Base-by-base conservation (phyloP, 2,329 filamentous ascomycete species). In the Phialocephala sp. region DNA sequence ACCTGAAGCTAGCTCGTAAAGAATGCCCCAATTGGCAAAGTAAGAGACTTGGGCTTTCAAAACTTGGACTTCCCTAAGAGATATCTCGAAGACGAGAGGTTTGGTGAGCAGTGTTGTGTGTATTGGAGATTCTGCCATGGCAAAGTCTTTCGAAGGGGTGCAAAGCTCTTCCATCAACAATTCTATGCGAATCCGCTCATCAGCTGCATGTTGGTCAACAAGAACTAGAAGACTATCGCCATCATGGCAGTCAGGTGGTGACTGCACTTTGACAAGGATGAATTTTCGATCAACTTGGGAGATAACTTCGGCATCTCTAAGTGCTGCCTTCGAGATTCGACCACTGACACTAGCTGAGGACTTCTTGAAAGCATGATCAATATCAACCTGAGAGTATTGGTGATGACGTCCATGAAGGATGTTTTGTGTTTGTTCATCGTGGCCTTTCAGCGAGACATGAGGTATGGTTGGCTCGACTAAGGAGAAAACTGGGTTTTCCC, bases 201-300 rank as follows among this genome's bases (percentile, higher is more conserved):
- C 94, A 2, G 94, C 95, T 0, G 95, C 95, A 75, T 99, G 95
- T 74, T 99, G 95, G 74, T 99, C 95, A 45, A 97, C 82, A 45
- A 97, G 81, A 0, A 97, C 83, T 4, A 98, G 79, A 1, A 88
- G 71, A 2, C 75, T 68, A 32, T 58, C 75, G 64, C 69, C 50
- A 8, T 61, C 27, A 15, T n/a, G 15, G 22, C n/a, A 6, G 22
- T 50, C 45, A 50, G n/a, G 11, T 22, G 6, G 8, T 27, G 50
- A 54, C 8, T 55, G 35, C 1, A 74, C 14, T 43, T 86, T 90
- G 24, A 88, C 82, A 0, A 99, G 79, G 18, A 99, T 90, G 75
- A 97, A 99, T 76, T 99, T 99, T 15, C 81, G 83, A 76, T 98
- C 94, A 1, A 99, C 90, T 74, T 99, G 95, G 0, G 88, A 84